A percentile compares a stretch with the other conserved stretches of the same genome.
phyloP scores from a whole-genome alignment of 73 alveolate species.

The Tetrahymena borealis region DNA sequence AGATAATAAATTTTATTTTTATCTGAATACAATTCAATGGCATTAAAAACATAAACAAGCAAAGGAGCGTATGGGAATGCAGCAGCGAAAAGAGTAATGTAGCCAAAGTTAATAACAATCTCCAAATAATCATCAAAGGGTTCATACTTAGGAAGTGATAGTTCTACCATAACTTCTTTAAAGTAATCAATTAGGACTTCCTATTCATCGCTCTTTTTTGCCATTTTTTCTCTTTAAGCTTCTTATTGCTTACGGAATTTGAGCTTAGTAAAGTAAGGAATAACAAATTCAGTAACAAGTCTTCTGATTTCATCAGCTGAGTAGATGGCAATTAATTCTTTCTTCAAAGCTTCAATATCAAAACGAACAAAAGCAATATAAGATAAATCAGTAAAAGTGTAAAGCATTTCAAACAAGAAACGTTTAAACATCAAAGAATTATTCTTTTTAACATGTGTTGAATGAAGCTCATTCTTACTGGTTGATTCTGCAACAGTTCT shows the following conservation, averaged over 20 bases:
- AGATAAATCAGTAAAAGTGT: constrained; percentile 37
- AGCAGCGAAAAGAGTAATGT: constrained; percentile 26
- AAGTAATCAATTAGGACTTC: neutral
- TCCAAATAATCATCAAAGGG: constrained; percentile 43
- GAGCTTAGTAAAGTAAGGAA: constrained; percentile 23
- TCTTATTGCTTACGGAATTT: neutral
- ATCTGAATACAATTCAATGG: constrained; percentile 36
- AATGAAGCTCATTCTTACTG: constrained; percentile 15
- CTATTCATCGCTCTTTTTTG: neutral
- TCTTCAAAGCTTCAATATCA: constrained; percentile 23
- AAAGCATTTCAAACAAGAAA: constrained; percentile 26
- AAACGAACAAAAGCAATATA: constrained; percentile 27
- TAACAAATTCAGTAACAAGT: constrained; percentile 21
- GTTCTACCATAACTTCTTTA: neutral
- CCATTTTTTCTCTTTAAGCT: neutral
- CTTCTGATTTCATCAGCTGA: constrained; percentile 39
- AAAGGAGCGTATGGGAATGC: constrained; percentile 26
- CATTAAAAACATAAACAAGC: neutral
- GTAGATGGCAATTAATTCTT: constrained; percentile 16
- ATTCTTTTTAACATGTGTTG: neutral
- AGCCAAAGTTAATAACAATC: constrained; percentile 30
- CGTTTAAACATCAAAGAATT: constrained; percentile 28
- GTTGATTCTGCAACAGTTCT: constrained; percentile 10
- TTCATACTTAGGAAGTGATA: constrained; percentile 29
- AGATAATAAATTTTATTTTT: constrained; percentile 32